Evolutionary conservation across 768 basidiomycete species (phyloP).

Genomic region (Dioszegia hungarica): DNA sequence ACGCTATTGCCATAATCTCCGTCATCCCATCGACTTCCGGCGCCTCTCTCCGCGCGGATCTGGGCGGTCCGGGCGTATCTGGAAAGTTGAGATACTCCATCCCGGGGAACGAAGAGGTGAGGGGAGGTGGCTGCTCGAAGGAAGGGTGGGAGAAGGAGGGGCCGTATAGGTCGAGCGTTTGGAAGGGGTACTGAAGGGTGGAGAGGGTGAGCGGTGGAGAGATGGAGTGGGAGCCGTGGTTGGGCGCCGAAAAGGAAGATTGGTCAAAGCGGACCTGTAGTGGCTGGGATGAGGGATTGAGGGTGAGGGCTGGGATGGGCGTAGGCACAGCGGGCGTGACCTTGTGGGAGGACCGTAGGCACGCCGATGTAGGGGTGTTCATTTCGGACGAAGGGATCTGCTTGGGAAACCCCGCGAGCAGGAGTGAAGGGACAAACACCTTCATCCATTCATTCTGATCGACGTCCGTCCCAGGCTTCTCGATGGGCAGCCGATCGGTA

Average conservation of each 20-base stretch:
- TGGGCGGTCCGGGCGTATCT: not conserved
- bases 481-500: too few species aligned
- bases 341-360: too few species aligned
- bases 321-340: too few species aligned
- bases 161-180: slow-evolving; percentile 3
- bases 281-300: too few species aligned
- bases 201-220: not conserved
- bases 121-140: not conserved
- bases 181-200: slow-evolving; percentile 6
- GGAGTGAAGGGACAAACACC: slow-evolving; percentile 4
- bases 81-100: slow-evolving; percentile 6
- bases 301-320: not conserved
- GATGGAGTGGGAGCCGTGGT: not conserved
- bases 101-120: not conserved
- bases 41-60: too few species aligned
- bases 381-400: not conserved
- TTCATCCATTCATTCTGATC: slow-evolving; percentile 11
- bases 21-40: not conserved
- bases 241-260: not conserved
- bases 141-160: not conserved
- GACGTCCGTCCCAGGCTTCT: not conserved
- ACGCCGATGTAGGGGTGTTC: not conserved
- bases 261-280: not conserved
- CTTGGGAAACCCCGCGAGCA: not conserved
- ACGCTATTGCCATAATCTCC: too few species aligned